These are phyloP conservation scores for Colletotrichum coccodes DNA, from an alignment of 2,329 filamentous ascomycete species.

Conservation along the genomic window DNA sequence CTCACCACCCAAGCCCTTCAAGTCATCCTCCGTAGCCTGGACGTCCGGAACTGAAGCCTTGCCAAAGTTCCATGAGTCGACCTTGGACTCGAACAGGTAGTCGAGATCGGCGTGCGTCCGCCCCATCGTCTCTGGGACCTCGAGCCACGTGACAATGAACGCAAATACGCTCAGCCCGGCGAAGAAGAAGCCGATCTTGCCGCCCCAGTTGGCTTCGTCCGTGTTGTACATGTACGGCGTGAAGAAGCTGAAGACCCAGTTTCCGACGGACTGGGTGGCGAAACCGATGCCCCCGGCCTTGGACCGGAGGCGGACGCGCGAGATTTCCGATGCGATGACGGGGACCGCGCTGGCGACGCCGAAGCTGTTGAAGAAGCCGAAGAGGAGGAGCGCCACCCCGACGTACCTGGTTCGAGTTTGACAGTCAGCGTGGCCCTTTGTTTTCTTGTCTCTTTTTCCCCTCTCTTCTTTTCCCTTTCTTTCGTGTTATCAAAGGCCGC, in stretches of 20 bases:
- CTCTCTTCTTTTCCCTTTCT: no score
- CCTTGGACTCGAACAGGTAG: not conserved
- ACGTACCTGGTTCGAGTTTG: not conserved
- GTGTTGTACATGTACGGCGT: constrained; percentile 21
- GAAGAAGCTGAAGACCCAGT: constrained; percentile 6
- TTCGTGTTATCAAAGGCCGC: accelerated
- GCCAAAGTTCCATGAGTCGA: not conserved
- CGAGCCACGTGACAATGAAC: not conserved
- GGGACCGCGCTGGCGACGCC: constrained; percentile 5
- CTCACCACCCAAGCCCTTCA: not conserved
- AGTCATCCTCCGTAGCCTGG: not conserved
- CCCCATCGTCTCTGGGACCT: constrained; percentile 7
- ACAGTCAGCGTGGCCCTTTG: not conserved
- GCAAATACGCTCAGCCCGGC: not conserved
- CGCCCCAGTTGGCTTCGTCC: constrained; percentile 35
- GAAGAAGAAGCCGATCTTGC: constrained; percentile 32
- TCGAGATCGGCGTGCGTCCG: constrained; percentile 14
- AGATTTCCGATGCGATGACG: constrained; percentile 14
- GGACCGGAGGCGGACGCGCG: not conserved
- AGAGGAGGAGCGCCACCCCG: constrained; percentile 9
- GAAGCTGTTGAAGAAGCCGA: constrained; percentile 16
- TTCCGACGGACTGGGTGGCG: not conserved
- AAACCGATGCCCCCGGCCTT: constrained; percentile 7
- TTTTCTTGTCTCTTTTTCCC: no score
- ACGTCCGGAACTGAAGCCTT: not conserved